Percentiles rank a stretch among this genome's conserved stretches.
phyloP scores from a whole-genome alignment of 768 basidiomycete genomes.

The Trametes maxima region DNA sequence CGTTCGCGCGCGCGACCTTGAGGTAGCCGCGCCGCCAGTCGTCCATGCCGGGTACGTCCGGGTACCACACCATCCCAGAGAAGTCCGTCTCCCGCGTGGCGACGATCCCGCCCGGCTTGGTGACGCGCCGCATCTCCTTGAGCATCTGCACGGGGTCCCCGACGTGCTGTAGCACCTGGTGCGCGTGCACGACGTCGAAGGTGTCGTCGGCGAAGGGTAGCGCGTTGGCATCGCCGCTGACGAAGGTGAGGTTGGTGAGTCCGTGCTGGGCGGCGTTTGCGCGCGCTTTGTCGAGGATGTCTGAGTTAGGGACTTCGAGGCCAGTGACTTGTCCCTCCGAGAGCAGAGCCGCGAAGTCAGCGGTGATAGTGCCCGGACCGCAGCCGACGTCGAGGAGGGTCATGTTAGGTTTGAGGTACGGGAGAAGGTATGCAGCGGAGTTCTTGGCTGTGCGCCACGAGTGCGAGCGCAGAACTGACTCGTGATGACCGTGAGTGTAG shows the following conservation, averaged over 20 bases:
- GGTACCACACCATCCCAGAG: slow-evolving; percentile 38
- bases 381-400: slow-evolving; percentile 54
- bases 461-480: slow-evolving; percentile 26
- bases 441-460: slow-evolving; percentile 42
- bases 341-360: slow-evolving; percentile 43
- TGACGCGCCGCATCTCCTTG: slow-evolving; percentile 50
- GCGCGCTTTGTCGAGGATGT: slow-evolving; percentile 41
- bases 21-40: slow-evolving; percentile 37
- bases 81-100: slow-evolving; percentile 47
- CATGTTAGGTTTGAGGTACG: slow-evolving; percentile 40
- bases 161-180: slow-evolving; percentile 54
- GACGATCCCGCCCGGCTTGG: slow-evolving; percentile 48
- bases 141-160: slow-evolving; percentile 43
- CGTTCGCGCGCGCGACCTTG: slow-evolving; percentile 35
- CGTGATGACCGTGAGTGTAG: slow-evolving; percentile 29
- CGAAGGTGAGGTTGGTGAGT: slow-evolving; percentile 43
- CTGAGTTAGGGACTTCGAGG: slow-evolving; percentile 38
- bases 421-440: slow-evolving; percentile 45
- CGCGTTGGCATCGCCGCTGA: slow-evolving; percentile 39
- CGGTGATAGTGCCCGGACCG: slow-evolving; percentile 55
- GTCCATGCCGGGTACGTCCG: slow-evolving; percentile 36
- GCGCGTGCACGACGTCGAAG: slow-evolving; percentile 54
- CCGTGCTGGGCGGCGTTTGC: slow-evolving; percentile 32
- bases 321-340: slow-evolving; percentile 47
- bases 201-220: slow-evolving; percentile 42